These are phyloP conservation scores for Solanum tarijense DNA, from an alignment of 257 asterid species.

Conservation along the genomic window DNA sequence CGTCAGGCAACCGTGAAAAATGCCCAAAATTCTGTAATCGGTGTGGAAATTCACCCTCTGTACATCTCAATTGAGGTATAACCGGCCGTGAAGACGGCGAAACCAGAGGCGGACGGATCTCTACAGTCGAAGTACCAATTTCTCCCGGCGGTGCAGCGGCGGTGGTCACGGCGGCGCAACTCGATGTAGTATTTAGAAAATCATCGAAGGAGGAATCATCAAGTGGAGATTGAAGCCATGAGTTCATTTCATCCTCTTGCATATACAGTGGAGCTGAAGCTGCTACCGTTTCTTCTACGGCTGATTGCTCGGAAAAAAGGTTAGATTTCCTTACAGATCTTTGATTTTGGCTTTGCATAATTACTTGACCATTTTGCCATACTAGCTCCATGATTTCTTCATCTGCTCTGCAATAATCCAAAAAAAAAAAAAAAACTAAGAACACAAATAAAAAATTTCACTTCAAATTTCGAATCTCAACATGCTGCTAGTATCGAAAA, in stretches of 20 bases:
- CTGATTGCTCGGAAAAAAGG: background rate
- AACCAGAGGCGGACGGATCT: background rate
- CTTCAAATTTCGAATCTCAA: background rate
- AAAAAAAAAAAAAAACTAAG: background rate
- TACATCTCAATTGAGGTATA: background rate
- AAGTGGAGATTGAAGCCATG: slow-evolving; percentile 20
- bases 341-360: slow-evolving; percentile 6
- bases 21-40: slow-evolving; percentile 5
- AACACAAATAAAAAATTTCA: background rate
- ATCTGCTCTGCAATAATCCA: background rate
- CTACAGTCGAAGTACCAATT: background rate
- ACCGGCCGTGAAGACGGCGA: background rate
- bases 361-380: slow-evolving; percentile 20
- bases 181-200: background rate
- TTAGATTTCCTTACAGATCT: background rate
- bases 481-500: background rate
- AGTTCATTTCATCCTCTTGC: slow-evolving; percentile 29
- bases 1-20: background rate
- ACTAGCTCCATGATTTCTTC: slow-evolving; percentile 19
- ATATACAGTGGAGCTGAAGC: slow-evolving; percentile 1
- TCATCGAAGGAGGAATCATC: slow-evolving; percentile 15
- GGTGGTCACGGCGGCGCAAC: background rate
- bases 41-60: background rate
- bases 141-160: background rate
- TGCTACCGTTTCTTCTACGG: background rate